Percentiles rank a stretch among this genome's conserved stretches.
Evolutionary conservation across 148 eudicot genomes (phyloP).

Genomic region (Diospyros lotus): DNA sequence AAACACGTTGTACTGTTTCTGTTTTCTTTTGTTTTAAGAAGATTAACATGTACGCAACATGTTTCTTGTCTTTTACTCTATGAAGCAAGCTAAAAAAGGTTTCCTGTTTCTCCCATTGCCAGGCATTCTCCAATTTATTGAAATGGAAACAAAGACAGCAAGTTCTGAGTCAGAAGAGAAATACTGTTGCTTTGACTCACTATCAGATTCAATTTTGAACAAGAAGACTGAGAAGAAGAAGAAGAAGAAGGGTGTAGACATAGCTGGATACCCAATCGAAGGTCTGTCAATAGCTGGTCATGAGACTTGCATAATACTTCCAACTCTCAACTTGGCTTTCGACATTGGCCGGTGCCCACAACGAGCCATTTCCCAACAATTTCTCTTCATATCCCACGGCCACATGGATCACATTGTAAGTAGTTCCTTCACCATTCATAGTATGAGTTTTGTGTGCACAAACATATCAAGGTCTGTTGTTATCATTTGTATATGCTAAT

Average conservation of each 20-base stretch:
- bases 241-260: constrained; percentile 20
- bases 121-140: too few relatives aligned
- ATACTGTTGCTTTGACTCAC: background rate
- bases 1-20: too few relatives aligned
- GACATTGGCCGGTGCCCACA: constrained; percentile 93
- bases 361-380: constrained; percentile 72
- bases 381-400: constrained; percentile 84
- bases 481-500: too few relatives aligned
- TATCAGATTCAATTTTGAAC: background rate
- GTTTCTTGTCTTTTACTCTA: too few relatives aligned
- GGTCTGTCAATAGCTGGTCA: constrained; percentile 80
- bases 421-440: background rate
- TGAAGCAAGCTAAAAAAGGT: too few relatives aligned
- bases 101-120: too few relatives aligned
- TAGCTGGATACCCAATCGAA: constrained; percentile 52
- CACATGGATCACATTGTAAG: constrained; percentile 94
- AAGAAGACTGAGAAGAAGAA: constrained; percentile 1
- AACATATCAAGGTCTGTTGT: too few relatives aligned
- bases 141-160: background rate
- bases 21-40: too few relatives aligned
- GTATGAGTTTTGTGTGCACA: too few relatives aligned
- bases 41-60: too few relatives aligned
- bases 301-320: constrained; percentile 74
- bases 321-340: constrained; percentile 68
- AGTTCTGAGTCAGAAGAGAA: background rate